Base-by-base conservation (phyloP, 495 filamentous ascomycete species). In the Tuber brumale region DNA sequence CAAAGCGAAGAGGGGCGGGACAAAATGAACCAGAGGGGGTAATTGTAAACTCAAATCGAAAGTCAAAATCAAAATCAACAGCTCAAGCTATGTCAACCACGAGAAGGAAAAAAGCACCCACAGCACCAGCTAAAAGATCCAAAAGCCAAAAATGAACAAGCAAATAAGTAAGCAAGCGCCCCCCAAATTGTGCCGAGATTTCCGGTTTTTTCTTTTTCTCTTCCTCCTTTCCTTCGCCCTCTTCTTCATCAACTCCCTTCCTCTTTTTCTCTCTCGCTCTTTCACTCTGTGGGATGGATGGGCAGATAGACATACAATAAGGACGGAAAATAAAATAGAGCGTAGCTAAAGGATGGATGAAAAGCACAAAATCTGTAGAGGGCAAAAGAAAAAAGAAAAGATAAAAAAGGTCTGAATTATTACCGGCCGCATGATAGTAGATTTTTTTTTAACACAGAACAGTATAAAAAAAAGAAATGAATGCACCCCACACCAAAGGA, bases 391-490 rank as follows among this genome's bases (percentile, higher is more conserved):
- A n/a, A 61, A 31, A 66, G 21, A 27, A 57, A 21, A 8, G 14
- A 8, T 5, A 48, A 10, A 31, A 66, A 66, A 66, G 57, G 57
- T 66, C 16, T 10, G 14, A 66, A 66, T 66, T 66, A 66, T 66
- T 66, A 66, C 57, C n/a, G 27, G 57, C 27, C n/a, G n/a, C 27
- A 31, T 66, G 57, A 66, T 66, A 12, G 57, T 66, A 66, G n/a
- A 31, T 66, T 66, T 66, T 66, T 66, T 66, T 66, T 66, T 66
- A 74, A 57, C 74, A 35, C 76, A 72, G 61, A 69, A 73, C 70
- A 75, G 76, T 43, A 77, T 39, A 44, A 42, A 76, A 75, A 76
- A 66, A 66, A 31, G 27, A 31, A 31, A 66, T 66, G 27, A 66
- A 66, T 66, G 57, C 57, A 66, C 57, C 57, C 57, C n/a, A 66